These are phyloP conservation scores for Neurospora crassa DNA, from an alignment of 2,329 filamentous ascomycete genomes.

Conservation along the genomic window DNA sequence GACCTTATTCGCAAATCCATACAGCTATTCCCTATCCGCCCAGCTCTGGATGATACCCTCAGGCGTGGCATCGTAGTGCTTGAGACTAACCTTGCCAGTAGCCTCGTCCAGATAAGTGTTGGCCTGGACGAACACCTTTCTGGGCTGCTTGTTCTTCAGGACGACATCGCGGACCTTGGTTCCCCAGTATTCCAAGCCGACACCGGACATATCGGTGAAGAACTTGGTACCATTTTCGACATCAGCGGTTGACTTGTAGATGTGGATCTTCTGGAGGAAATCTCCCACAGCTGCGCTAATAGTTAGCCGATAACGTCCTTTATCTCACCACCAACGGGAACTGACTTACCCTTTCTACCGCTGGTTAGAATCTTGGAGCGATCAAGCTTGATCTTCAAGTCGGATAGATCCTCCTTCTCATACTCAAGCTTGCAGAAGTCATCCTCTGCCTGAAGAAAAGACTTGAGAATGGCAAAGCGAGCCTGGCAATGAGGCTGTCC, in stretches of 20 bases:
- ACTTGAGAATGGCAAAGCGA: slow-evolving; percentile 77
- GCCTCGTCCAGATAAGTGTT: slow-evolving; percentile 68
- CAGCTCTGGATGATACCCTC: slow-evolving; percentile 80
- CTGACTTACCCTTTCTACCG: slow-evolving; percentile 53
- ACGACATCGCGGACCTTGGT: slow-evolving; percentile 69
- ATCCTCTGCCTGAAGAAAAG: slow-evolving; percentile 76
- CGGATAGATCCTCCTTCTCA: slow-evolving; percentile 62
- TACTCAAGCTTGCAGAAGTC: slow-evolving; percentile 79
- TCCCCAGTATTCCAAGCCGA: slow-evolving; percentile 76
- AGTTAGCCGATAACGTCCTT: slow-evolving; percentile 1
- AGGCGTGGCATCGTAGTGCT: slow-evolving; percentile 75
- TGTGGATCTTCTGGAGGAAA: slow-evolving; percentile 83
- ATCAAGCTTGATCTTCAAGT: slow-evolving; percentile 75
- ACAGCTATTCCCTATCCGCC: slow-evolving; percentile 44
- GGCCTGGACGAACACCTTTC: slow-evolving; percentile 88
- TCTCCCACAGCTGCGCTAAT: slow-evolving; percentile 56
- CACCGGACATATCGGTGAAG: slow-evolving; percentile 75
- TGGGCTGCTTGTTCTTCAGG: slow-evolving; percentile 67
- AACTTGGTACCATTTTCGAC: slow-evolving; percentile 66
- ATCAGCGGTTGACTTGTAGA: slow-evolving; percentile 88
- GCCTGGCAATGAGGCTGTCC: slow-evolving; percentile 89
- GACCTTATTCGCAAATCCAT: not conserved
- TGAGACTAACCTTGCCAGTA: slow-evolving; percentile 62
- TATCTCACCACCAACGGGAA: not conserved
- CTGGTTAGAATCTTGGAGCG: slow-evolving; percentile 76